Conservation (phyloP, 768 basidiomycete species). For the Strobilomyces dryophilus region DNA sequence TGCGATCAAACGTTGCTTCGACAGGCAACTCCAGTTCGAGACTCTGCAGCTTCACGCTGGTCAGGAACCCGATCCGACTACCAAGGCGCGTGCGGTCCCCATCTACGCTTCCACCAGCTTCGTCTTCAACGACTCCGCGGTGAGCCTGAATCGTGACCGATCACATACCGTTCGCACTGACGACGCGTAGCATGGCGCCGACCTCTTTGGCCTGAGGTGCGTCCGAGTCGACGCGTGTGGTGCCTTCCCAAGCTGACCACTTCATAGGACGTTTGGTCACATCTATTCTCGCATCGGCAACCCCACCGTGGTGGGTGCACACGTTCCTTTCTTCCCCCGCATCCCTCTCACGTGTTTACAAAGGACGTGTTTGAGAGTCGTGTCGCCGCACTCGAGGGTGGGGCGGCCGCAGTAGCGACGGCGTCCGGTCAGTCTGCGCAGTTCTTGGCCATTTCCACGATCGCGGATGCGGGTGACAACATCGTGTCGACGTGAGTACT, state of each 20-base stretch:
- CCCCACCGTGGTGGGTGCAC: slow-evolving; percentile 47
- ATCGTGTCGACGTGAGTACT: slow-evolving; percentile 52
- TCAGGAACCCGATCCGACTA: slow-evolving; percentile 46
- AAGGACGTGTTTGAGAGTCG: slow-evolving; percentile 65
- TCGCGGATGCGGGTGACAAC: slow-evolving; percentile 57
- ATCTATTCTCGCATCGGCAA: slow-evolving; percentile 55
- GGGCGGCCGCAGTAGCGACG: slow-evolving; percentile 52
- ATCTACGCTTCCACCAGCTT: slow-evolving; percentile 58
- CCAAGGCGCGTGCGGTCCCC: slow-evolving; percentile 59
- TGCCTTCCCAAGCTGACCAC: background rate
- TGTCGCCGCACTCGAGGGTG: slow-evolving; percentile 62
- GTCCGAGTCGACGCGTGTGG: background rate
- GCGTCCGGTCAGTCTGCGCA: slow-evolving; percentile 63
- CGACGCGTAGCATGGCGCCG: slow-evolving; percentile 45
- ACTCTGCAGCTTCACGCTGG: slow-evolving; percentile 64
- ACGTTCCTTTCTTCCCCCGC: background rate
- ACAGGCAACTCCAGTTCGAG: slow-evolving; percentile 49
- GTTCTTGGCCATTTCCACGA: slow-evolving; percentile 51
- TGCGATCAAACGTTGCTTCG: background rate
- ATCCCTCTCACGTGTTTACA: background rate
- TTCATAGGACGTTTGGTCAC: slow-evolving; percentile 39
- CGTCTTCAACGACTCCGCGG: slow-evolving; percentile 53
- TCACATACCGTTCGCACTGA: slow-evolving; percentile 2
- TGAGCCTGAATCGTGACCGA: slow-evolving; percentile 12
- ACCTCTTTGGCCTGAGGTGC: slow-evolving; percentile 47